These are phyloP conservation scores for Wickerhamomyces xylosicus DNA, from an alignment of 805 yeast species.

Conservation along the genomic window DNA sequence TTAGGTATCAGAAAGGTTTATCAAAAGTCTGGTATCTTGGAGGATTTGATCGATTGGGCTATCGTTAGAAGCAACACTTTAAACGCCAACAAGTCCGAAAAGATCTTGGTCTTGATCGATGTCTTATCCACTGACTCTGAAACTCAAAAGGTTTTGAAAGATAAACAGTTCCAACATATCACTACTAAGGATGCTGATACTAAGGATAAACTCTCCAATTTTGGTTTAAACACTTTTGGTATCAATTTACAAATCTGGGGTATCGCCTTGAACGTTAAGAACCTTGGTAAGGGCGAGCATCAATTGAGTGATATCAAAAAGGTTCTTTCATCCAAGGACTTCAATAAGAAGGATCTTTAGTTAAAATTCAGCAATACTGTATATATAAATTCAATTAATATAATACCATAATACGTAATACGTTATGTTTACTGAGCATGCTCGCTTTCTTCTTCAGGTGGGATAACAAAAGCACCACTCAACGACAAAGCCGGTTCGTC, in stretches of 20 bases:
- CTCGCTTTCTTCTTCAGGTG: conserved; percentile 42
- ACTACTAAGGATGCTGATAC: conserved; percentile 10
- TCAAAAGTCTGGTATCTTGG: conserved; percentile 49
- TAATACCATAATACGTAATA: no score
- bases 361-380: no score
- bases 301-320: not conserved
- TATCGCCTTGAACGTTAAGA: conserved; percentile 12
- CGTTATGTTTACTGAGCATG: conserved; percentile 2
- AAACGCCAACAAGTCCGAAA: conserved; percentile 22
- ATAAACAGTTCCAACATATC: conserved; percentile 33
- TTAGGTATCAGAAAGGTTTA: conserved; percentile 63
- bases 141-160: conserved; percentile 26
- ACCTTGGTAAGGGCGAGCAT: not conserved
- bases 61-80: conserved; percentile 34
- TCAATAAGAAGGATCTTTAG: not conserved
- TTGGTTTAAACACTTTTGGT: conserved; percentile 9
- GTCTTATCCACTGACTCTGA: conserved; percentile 41
- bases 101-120: conserved; percentile 33
- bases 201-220: not conserved
- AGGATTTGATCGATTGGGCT: conserved; percentile 56
- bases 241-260: conserved; percentile 18
- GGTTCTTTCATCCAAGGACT: not conserved
- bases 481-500: conserved; percentile 81
- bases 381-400: no score
- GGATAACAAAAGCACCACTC: conserved; percentile 76